Conservation (phyloP, 2,329 filamentous ascomycete species). For the Myriosclerotinia duriaeana region DNA sequence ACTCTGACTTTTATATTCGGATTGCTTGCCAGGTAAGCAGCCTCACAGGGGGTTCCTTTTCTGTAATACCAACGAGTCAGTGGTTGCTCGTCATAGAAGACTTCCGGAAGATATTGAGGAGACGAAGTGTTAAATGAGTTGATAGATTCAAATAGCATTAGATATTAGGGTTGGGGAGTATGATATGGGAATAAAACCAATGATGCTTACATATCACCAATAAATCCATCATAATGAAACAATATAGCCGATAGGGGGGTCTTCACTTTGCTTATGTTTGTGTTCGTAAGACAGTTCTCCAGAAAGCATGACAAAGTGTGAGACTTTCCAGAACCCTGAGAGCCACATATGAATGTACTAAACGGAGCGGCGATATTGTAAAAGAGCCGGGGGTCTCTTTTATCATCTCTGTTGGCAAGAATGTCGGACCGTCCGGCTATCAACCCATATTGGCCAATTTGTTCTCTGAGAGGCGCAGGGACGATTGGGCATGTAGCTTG, state of each 20-base stretch:
- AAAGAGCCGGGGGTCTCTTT: conserved; percentile 42
- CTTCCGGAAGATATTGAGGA: conserved; percentile 44
- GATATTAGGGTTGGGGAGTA: neutral
- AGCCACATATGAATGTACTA: conserved; percentile 62
- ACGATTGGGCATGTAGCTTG: neutral
- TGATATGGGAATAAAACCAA: neutral
- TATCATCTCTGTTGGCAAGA: neutral
- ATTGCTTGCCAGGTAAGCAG: conserved; percentile 52
- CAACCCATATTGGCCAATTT: neutral
- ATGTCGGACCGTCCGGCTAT: neutral
- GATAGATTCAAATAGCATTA: neutral
- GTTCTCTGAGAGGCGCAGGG: neutral
- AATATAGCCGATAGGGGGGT: conserved; percentile 53
- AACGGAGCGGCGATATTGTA: conserved; percentile 56
- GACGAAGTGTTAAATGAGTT: neutral
- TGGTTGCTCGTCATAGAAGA: neutral
- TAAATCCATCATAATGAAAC: conserved; percentile 52
- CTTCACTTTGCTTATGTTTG: conserved; percentile 45
- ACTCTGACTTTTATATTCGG: conserved; percentile 49
- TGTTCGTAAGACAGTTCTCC: conserved; percentile 47
- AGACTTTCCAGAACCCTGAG: conserved; percentile 61
- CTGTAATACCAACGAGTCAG: conserved; percentile 8
- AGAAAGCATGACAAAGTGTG: conserved; percentile 60
- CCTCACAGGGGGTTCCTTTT: conserved; percentile 49
- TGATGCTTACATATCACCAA: neutral